phyloP scores from a whole-genome alignment of 805 yeast genomes.

The Candida vartiovaarae region DNA sequence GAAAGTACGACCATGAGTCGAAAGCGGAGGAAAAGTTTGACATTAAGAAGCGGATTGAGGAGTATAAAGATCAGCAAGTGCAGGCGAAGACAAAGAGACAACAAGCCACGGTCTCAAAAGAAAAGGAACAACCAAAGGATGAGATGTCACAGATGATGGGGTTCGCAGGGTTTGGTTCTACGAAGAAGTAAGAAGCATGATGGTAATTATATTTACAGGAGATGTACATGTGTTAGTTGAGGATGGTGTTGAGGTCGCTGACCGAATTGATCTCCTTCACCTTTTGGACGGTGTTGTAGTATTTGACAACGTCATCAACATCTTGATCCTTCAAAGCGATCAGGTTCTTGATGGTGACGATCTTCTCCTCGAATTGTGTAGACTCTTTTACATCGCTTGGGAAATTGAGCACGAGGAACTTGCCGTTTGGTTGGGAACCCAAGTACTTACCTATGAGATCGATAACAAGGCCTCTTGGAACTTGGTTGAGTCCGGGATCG shows the following conservation, averaged over 20 bases:
- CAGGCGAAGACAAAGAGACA: conserved; percentile 20
- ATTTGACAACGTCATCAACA: conserved; percentile 38
- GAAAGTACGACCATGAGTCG: conserved; percentile 19
- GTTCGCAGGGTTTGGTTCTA: conserved; percentile 45
- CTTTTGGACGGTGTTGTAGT: conserved; percentile 62
- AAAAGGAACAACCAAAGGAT: conserved; percentile 10
- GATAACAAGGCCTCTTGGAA: conserved; percentile 31
- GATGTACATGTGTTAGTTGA: not conserved
- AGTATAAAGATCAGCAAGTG: conserved; percentile 33
- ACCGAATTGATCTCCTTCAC: conserved; percentile 18
- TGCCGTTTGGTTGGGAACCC: conserved; percentile 18
- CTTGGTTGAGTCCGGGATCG: conserved; percentile 20
- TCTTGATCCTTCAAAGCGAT: conserved; percentile 27
- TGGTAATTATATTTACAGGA: not conserved
- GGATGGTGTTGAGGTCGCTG: conserved; percentile 1
- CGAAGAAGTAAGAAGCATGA: conserved; percentile 28
- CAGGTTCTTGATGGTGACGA: conserved; percentile 41
- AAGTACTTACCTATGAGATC: conserved; percentile 27
- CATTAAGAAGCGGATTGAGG: conserved; percentile 34
- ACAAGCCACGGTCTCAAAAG: conserved; percentile 8
- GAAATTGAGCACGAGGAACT: conserved; percentile 47
- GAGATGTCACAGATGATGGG: conserved; percentile 46
- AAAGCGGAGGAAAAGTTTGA: conserved; percentile 22
- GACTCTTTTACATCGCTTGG: conserved; percentile 62
- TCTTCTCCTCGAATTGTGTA: conserved; percentile 65